A percentile compares a stretch with the other conserved stretches of the same genome.
Evolutionary conservation across 768 basidiomycete species (phyloP).

Genomic region (Mrakia gelida): DNA sequence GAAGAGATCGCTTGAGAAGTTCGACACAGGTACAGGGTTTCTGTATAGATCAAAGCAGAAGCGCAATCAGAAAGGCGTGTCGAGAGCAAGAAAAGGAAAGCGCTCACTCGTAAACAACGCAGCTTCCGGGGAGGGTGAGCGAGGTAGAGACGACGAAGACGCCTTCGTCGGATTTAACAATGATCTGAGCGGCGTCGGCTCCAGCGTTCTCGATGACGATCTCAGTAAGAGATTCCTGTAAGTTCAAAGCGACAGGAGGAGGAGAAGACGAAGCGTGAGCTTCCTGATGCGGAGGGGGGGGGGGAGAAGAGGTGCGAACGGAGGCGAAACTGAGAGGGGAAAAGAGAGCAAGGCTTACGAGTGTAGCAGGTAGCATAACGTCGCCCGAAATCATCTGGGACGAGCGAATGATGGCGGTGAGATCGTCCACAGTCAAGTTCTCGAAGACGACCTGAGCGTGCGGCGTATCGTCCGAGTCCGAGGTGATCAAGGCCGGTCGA

Average conservation of each 20-base stretch:
- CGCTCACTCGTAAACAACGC: constrained; percentile 60
- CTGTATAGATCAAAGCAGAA: no score
- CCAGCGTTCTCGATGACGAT: constrained; percentile 56
- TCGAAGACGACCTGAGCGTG: constrained; percentile 1
- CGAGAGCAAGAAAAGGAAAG: no score
- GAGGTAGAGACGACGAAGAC: constrained; percentile 68
- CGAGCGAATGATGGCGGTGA: constrained; percentile 59
- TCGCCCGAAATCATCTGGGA: constrained; percentile 60
- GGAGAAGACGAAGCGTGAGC: no score
- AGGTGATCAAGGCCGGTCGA: not conserved
- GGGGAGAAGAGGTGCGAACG: no score
- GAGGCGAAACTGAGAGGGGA: no score
- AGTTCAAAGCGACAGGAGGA: no score
- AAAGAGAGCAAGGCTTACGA: constrained; percentile 36
- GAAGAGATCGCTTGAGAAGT: constrained; percentile 14
- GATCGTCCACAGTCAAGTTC: constrained; percentile 8
- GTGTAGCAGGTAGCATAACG: constrained; percentile 43
- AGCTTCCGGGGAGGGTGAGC: constrained; percentile 57
- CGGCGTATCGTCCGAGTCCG: not conserved
- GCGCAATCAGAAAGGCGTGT: no score
- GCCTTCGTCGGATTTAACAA: constrained; percentile 64
- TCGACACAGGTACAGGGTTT: constrained; percentile 5
- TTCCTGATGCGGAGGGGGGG: no score
- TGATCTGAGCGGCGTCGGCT: constrained; percentile 64
- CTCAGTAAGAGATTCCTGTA: constrained; percentile 54